A percentile compares a stretch with the other conserved stretches of the same genome.
phyloP scores from a whole-genome alignment of 257 asterid genomes.

The Jasminum sambac region DNA sequence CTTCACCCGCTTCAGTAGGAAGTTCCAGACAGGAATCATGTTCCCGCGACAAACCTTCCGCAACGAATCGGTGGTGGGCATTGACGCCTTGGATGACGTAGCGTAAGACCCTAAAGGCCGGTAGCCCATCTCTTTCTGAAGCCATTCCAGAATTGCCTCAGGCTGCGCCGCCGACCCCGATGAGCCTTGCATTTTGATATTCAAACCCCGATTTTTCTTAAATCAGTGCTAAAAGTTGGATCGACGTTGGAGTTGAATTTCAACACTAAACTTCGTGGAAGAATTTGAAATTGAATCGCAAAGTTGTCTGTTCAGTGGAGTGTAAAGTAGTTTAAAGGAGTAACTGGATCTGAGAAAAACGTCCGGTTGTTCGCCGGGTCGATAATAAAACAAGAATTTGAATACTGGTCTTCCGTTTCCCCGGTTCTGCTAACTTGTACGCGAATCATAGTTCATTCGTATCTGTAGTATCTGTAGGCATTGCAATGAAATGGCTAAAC shows the following conservation, averaged over 20 bases:
- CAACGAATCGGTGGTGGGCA: conserved; percentile 74
- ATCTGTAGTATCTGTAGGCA: too few relatives aligned
- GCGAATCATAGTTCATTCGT: too few relatives aligned
- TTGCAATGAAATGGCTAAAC: too few relatives aligned
- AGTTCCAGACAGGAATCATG: conserved; percentile 93
- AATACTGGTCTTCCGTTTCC: too few relatives aligned
- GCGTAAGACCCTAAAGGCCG: conserved; percentile 82
- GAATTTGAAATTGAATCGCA: too few relatives aligned
- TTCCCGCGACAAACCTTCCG: conserved; percentile 93
- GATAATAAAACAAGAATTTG: too few relatives aligned
- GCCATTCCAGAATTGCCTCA: conserved; percentile 88
- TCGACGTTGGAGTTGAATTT: conserved; percentile 23
- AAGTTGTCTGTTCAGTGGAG: too few relatives aligned
- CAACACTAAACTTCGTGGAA: too few relatives aligned
- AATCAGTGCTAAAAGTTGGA: conserved; percentile 16
- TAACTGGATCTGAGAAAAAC: too few relatives aligned
- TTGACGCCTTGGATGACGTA: conserved; percentile 60
- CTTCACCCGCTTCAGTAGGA: conserved; percentile 74
- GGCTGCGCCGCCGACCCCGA: conserved; percentile 69
- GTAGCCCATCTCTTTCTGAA: conserved; percentile 91
- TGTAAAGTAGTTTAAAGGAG: too few relatives aligned
- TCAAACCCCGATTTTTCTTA: conserved; percentile 25
- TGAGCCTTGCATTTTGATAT: conserved; percentile 56
- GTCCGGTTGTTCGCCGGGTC: too few relatives aligned
- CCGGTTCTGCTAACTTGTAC: too few relatives aligned